Evolutionary conservation across 352 stramenopile species (phyloP).

Genomic region (Bremia lactucae): DNA sequence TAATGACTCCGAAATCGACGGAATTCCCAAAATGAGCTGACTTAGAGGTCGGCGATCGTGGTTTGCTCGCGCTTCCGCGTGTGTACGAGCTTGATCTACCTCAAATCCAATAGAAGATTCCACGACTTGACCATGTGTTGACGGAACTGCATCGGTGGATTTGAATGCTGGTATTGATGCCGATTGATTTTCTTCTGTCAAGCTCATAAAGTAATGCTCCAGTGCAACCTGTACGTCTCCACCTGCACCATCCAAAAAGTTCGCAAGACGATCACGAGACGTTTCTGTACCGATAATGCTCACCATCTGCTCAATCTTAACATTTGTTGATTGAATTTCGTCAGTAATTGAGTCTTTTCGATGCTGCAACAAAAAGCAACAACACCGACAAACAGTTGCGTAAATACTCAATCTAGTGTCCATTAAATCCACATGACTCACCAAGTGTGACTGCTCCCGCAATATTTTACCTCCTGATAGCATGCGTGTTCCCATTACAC

Average conservation of each 20-base stretch:
- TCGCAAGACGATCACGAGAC: conserved; percentile 53
- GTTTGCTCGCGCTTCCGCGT: conserved; percentile 28
- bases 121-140: conserved; percentile 2
- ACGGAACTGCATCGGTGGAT: conserved; percentile 1
- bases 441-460: conserved; percentile 20
- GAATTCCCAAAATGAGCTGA: conserved; percentile 61
- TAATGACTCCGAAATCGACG: conserved; percentile 29
- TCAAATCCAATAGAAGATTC: conserved; percentile 14
- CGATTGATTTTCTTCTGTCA: conserved; percentile 29
- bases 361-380: conserved; percentile 9
- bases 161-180: conserved; percentile 1
- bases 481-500: conserved; percentile 42
- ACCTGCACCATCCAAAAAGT: conserved; percentile 70
- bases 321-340: conserved; percentile 55
- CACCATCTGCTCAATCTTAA: conserved; percentile 80
- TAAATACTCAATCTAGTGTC: neutral
- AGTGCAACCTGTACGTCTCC: conserved; percentile 77
- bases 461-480: conserved; percentile 9
- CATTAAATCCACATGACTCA: conserved; percentile 3
- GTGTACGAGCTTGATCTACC: conserved; percentile 22
- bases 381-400: neutral
- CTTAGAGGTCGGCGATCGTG: conserved; percentile 42
- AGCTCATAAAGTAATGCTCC: conserved; percentile 85
- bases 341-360: conserved; percentile 48
- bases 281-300: conserved; percentile 67